A percentile compares a stretch with the other conserved stretches of the same genome.
These are phyloP conservation scores for Pichia membranifaciens DNA, from an alignment of 805 yeast species.

Conservation along the genomic window DNA sequence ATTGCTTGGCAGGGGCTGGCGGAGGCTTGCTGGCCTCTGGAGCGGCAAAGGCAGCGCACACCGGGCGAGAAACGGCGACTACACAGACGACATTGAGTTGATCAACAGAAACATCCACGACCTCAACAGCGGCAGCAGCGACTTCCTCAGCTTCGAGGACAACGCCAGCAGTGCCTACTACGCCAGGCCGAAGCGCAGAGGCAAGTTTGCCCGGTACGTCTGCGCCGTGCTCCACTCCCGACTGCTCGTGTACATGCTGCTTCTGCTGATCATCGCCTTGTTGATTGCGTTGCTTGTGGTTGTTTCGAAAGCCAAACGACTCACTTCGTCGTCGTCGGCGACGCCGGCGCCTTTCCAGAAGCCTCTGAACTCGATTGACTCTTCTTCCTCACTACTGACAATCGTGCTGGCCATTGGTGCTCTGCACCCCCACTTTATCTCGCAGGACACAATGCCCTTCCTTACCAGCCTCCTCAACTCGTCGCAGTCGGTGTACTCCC, in stretches of 20 bases:
- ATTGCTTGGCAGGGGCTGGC: background rate
- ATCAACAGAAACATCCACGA: conserved; percentile 9
- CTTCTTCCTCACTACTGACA: conserved; percentile 33
- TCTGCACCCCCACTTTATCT: conserved; percentile 83
- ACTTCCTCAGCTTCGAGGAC: conserved; percentile 7
- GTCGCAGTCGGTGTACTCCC: conserved; percentile 56
- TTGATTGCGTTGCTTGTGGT: conserved; percentile 7
- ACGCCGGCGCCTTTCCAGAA: no score
- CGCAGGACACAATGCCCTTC: conserved; percentile 60
- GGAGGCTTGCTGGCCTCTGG: background rate
- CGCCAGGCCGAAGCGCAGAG: background rate
- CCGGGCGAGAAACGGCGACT: background rate
- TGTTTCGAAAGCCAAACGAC: background rate
- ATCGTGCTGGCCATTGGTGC: conserved; percentile 79
- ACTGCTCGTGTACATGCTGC: background rate
- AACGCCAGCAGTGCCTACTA: conserved; percentile 2
- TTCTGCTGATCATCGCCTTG: background rate
- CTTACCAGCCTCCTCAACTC: conserved; percentile 51
- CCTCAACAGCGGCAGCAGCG: conserved; percentile 1
- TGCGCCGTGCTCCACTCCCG: background rate
- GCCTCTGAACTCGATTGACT: no score
- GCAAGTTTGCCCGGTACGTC: background rate
- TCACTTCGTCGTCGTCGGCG: conserved; percentile 33
- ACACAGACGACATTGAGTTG: conserved; percentile 12
- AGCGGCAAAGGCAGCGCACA: background rate